phyloP scores from a whole-genome alignment of 345 rosid genomes.

The Murraya paniculata region DNA sequence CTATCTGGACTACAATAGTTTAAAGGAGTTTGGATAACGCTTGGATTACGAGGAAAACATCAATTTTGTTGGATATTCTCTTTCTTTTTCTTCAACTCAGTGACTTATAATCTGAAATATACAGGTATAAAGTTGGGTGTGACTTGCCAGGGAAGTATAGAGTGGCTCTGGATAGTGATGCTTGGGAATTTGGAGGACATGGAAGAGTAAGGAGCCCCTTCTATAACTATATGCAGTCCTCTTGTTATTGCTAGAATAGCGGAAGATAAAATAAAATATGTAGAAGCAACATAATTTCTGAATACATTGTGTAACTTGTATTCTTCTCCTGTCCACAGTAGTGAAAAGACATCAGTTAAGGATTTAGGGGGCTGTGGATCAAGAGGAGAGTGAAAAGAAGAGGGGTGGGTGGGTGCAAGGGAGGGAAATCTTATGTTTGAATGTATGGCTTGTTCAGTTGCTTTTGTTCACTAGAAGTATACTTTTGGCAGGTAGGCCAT shows the following conservation, averaged over 20 bases:
- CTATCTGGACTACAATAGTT: not conserved
- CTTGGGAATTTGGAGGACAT: conserved; percentile 65
- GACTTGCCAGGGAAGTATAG: conserved; percentile 77
- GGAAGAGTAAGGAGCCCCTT: conserved; percentile 57
- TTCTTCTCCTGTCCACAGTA: not conserved
- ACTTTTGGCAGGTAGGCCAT: conserved; percentile 55
- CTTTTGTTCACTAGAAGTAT: not conserved
- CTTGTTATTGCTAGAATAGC: not conserved
- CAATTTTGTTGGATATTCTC: not conserved
- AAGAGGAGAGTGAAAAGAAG: not conserved
- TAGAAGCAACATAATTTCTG: not conserved
- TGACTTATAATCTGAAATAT: conserved; percentile 20
- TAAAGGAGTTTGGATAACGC: conserved; percentile 1
- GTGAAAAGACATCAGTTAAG: not conserved
- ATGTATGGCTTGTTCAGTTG: not conserved
- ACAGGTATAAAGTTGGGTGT: conserved; percentile 77
- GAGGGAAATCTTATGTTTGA: not conserved
- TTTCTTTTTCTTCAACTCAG: not conserved
- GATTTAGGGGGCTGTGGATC: too few species aligned
- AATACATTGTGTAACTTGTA: not conserved
- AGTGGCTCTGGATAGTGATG: conserved; percentile 77
- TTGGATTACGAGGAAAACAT: not conserved
- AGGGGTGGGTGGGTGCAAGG: not conserved
- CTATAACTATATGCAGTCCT: conserved; percentile 8
- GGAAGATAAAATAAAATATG: not conserved